Evolutionary conservation across 345 rosid species (phyloP), one percentile per base, ranked within the genome.

Genomic region (Euclidium syriacum): DNA sequence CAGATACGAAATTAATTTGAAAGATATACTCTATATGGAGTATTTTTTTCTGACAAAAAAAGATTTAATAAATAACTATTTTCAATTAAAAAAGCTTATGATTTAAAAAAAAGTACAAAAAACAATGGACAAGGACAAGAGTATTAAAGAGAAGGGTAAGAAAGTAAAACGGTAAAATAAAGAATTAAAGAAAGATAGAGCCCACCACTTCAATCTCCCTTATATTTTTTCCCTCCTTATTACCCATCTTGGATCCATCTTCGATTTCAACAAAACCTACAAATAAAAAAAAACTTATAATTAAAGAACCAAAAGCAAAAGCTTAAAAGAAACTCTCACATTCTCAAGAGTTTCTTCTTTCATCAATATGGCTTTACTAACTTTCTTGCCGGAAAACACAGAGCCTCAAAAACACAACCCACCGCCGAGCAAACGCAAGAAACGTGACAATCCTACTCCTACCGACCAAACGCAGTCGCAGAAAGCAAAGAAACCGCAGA

Each of bases 191-290:
- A 58, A 51, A 51, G 16, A 58, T 41, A 64, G 60, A 71, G 65
- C 65, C 70, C 75, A 71, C 55, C n/a, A 49, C 60, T 56, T 71
- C 49, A 42, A 23, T 42, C 32, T 62, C 46, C 23, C 33, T 38
- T 20, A 17, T n/a, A n/a, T n/a, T 9, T 48, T 47, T 60, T 64
- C 70, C 65, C 65, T 64, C 65, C 75, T 71, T 49, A 50, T 71
- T 56, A 56, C 36, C 57, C 70, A 58, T 71, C 55, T 64, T 57
- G 71, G 75, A 71, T 64, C 62, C 66, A 58, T 72, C 67, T 72
- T 65, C 65, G 50, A 51, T 65, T 42, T 64, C 71, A 50, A 35
- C 70, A 72, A 39, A 39, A n/a, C 74, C 62, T 63, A 61, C 32
- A 50, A 43, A 26, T n/a, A n/a, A 52, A 60, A 32, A 20, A 36